phyloP scores from a whole-genome alignment of 768 basidiomycete genomes.

The Lyophyllum atratum region DNA sequence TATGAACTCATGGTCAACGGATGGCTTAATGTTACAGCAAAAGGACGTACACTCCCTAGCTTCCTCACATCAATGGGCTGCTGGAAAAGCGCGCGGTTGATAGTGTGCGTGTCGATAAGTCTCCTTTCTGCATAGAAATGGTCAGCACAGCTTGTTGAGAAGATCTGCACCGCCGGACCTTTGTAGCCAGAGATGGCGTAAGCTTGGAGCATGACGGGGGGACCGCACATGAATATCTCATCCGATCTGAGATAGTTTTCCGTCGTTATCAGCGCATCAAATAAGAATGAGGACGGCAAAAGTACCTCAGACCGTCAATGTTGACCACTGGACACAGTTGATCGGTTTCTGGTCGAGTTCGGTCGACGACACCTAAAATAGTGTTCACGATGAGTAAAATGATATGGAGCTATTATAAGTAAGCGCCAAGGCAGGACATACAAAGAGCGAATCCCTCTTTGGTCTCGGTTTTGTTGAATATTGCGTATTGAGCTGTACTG shows the following conservation, averaged over 20 bases:
- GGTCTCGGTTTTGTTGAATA: background rate
- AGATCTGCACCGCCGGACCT: background rate
- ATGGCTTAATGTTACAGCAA: background rate
- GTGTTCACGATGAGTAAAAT: background rate
- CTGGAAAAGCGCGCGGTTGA: background rate
- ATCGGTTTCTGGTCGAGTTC: background rate
- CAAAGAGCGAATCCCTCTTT: background rate
- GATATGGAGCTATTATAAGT: background rate
- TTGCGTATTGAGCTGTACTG: background rate
- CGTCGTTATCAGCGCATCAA: background rate
- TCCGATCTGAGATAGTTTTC: background rate
- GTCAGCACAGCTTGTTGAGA: background rate
- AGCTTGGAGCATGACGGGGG: slow-evolving; percentile 11
- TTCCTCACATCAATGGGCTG: background rate
- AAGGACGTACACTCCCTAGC: background rate
- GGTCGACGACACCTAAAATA: background rate
- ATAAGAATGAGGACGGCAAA: background rate
- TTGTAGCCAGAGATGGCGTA: slow-evolving; percentile 3
- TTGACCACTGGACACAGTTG: background rate
- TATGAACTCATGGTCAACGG: background rate
- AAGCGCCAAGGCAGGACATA: background rate
- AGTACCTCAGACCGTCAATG: background rate
- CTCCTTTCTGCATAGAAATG: background rate
- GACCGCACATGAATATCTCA: slow-evolving; percentile 6
- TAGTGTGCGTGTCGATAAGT: background rate